A percentile compares a stretch with the other conserved stretches of the same genome.
Conservation (phyloP, 345 rosid species). For the Citrus maxima region DNA sequence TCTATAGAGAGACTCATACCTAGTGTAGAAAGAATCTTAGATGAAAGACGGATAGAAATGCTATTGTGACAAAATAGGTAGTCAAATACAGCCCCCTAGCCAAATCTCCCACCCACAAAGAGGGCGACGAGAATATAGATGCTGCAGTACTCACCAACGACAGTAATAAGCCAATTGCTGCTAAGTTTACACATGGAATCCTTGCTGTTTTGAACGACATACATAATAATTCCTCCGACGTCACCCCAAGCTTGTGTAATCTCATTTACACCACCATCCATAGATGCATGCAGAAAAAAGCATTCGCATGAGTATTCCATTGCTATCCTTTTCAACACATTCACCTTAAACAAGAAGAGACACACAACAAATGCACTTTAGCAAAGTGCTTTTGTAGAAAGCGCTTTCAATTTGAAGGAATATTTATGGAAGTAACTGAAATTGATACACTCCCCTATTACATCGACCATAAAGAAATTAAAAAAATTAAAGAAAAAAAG, state of each 20-base stretch:
- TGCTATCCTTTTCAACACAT: slow-evolving; percentile 36
- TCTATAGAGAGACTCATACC: not conserved
- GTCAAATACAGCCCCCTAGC: too few relatives aligned
- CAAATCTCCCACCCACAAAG: not conserved
- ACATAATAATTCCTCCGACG: slow-evolving; percentile 38
- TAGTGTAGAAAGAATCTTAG: not conserved
- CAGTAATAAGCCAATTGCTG: slow-evolving; percentile 32
- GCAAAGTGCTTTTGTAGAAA: not conserved
- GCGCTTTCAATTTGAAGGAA: not conserved
- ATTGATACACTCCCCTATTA: too few relatives aligned
- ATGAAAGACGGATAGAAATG: not conserved
- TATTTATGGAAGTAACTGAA: not conserved
- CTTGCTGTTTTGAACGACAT: slow-evolving; percentile 36
- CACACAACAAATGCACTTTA: not conserved
- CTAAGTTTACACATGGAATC: slow-evolving; percentile 21
- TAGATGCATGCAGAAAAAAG: slow-evolving; percentile 34
- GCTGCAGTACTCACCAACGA: slow-evolving; percentile 41
- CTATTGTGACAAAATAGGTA: not conserved
- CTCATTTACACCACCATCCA: slow-evolving; percentile 24
- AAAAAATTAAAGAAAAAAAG: not conserved
- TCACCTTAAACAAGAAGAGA: slow-evolving; percentile 32
- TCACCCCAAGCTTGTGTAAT: slow-evolving; percentile 39
- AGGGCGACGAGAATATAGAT: not conserved
- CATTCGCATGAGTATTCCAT: slow-evolving; percentile 37
- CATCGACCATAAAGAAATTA: not conserved